Base-by-base conservation (phyloP, 306 rosid genomes). In the Elaeagnus macrophylla region DNA sequence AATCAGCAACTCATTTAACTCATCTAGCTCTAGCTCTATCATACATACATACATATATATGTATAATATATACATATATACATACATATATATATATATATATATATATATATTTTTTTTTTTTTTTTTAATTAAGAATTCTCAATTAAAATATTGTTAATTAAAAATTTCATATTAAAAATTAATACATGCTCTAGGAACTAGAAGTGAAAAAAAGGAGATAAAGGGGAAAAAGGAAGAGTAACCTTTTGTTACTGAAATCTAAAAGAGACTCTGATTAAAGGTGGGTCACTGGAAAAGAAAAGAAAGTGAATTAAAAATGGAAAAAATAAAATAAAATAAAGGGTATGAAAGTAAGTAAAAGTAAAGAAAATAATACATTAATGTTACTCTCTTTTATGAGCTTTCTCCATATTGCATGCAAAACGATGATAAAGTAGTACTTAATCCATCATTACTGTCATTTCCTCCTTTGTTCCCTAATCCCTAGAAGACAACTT, bases 191-290 rank as follows among this genome's bases (percentile, higher is more conserved):
- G 4, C 2, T 25, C 32, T 25, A 25, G 32, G 2, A 1, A 5
- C 32, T n/a, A n/a, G n/a, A n/a, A 44, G 48, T n/a, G 16, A 76
- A 61, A 67, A 70, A 68, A 13, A 25, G 43, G 67, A 57, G 32
- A 3, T 25, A 59, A 19, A 12, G 53, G 3, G 15, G 56, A 39
- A 67, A n/a, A 67, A 71, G 58, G 49, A 51, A 13, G 58, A 44
- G 35, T 59, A 47, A 62, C 74, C 80, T 83, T 76, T 78, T 69
- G 77, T 81, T 84, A 76, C 85, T 84, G 88, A 84, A 84, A 76
- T 81, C 88, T 81, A 81, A 78, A 85, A 77, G 75, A 76, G 78
- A 59, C 43, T 25, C 32, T 67, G 79, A 75, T 71, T 75, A 84
- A 84, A 81, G 85, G 9, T 66, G 71, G 43, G 78, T 69, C 71